phyloP scores from a whole-genome alignment of 805 yeast genomes.

The Wickerhamomyces ciferrii region DNA sequence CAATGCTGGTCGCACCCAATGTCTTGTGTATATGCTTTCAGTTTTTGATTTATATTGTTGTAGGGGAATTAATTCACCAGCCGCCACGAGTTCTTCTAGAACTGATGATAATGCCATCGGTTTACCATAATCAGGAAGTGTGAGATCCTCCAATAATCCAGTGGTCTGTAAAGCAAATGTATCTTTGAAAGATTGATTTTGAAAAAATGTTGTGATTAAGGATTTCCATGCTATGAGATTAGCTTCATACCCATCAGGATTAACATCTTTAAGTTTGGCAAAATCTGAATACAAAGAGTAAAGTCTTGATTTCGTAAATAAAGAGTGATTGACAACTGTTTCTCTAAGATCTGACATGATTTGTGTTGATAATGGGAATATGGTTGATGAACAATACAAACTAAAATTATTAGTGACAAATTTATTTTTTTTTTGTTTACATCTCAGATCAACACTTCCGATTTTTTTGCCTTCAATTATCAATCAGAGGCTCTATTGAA shows the following conservation, averaged over 20 bases:
- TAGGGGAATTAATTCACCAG: slow-evolving; percentile 23
- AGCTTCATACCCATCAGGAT: slow-evolving; percentile 36
- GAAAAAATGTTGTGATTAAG: slow-evolving; percentile 17
- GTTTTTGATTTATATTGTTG: slow-evolving; percentile 13
- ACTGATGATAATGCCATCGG: slow-evolving; percentile 32
- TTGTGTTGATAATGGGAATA: not conserved
- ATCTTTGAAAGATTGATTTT: slow-evolving; percentile 5
- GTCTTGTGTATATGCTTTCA: slow-evolving; percentile 15
- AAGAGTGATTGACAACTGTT: slow-evolving; percentile 12
- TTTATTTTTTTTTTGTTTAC: not conserved
- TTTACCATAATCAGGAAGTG: slow-evolving; percentile 24
- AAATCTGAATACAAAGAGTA: slow-evolving; percentile 35
- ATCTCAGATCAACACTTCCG: not conserved
- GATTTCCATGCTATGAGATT: slow-evolving; percentile 33
- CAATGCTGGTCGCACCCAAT: slow-evolving; percentile 19
- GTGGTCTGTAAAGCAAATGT: slow-evolving; percentile 21
- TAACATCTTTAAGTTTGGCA: slow-evolving; percentile 27
- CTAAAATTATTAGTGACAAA: not conserved
- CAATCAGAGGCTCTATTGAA: no score
- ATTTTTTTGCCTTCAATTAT: not conserved
- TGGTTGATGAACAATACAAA: not conserved
- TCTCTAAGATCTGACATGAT: slow-evolving; percentile 11
- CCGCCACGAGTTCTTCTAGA: slow-evolving; percentile 24
- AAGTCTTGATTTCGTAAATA: slow-evolving; percentile 29
- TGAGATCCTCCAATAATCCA: slow-evolving; percentile 21